Evolutionary conservation across 2,329 filamentous ascomycete species (phyloP).

Genomic region (Ophiostoma ips): DNA sequence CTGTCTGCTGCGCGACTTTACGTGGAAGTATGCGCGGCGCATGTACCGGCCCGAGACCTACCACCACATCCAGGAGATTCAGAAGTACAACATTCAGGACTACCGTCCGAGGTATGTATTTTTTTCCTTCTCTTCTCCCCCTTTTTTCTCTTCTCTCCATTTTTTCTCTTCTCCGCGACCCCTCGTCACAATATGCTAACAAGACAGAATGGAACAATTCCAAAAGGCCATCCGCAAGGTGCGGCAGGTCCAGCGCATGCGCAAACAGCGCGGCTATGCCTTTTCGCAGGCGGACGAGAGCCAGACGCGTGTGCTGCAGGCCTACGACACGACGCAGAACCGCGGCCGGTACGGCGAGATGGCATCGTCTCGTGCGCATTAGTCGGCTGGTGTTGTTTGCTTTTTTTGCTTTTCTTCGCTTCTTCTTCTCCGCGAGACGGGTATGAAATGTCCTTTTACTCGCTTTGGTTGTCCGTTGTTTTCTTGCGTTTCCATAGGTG

Average conservation of each 20-base stretch:
- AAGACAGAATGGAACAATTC: constrained; percentile 91
- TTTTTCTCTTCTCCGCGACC: not conserved
- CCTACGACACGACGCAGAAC: constrained; percentile 90
- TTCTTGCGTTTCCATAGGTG: not conserved
- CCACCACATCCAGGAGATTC: constrained; percentile 97
- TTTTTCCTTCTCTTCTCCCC: not conserved
- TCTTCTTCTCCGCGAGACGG: not conserved
- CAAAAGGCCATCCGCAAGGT: constrained; percentile 99
- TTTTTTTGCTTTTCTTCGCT: not conserved
- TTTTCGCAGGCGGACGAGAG: constrained; percentile 96
- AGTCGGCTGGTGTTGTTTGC: not conserved
- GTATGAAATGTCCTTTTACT: not conserved
- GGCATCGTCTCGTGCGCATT: constrained; percentile 30
- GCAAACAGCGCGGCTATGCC: constrained; percentile 95
- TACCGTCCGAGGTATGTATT: constrained; percentile 72
- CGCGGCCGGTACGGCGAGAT: constrained; percentile 93
- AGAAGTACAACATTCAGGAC: constrained; percentile 99
- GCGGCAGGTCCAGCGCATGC: constrained; percentile 95
- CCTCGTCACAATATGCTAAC: not conserved
- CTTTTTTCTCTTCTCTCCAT: not conserved
- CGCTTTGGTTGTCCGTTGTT: not conserved
- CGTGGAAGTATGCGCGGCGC: constrained; percentile 93
- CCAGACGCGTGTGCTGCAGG: constrained; percentile 87
- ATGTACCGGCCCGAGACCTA: constrained; percentile 96
- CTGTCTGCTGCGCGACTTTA: constrained; percentile 77